Evolutionary conservation across 495 filamentous ascomycete genomes (phyloP).

Genomic region (Neurospora hispaniola): DNA sequence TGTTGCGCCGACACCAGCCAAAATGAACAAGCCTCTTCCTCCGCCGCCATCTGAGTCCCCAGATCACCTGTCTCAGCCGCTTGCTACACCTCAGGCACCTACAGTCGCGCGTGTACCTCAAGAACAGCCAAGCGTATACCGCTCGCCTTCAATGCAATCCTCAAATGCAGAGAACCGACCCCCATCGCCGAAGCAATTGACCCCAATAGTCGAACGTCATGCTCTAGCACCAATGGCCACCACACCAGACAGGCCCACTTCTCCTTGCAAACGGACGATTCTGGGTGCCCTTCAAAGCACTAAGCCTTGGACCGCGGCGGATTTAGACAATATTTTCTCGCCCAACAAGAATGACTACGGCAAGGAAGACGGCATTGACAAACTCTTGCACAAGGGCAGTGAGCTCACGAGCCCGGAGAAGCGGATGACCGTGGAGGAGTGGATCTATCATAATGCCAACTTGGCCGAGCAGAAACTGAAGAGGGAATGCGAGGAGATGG

Average conservation of each 20-base stretch:
- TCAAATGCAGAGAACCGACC: conserved; percentile 76
- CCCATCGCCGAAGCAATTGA: conserved; percentile 48
- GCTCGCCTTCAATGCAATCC: conserved; percentile 58
- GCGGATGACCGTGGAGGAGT: conserved; percentile 85
- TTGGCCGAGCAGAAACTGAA: conserved; percentile 69
- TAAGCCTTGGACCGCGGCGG: conserved; percentile 60
- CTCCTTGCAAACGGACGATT: conserved; percentile 55
- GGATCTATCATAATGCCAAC: conserved; percentile 73
- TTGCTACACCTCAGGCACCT: conserved; percentile 25
- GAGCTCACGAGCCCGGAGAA: conserved; percentile 70
- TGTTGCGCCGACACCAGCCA: conserved; percentile 6
- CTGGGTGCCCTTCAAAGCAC: conserved; percentile 47
- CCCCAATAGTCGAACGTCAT: conserved; percentile 19
- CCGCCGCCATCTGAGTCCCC: conserved; percentile 17
- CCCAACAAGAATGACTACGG: conserved; percentile 39
- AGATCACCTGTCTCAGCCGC: conserved; percentile 12
- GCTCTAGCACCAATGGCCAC: conserved; percentile 41
- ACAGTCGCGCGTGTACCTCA: conserved; percentile 21
- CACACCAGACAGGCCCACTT: conserved; percentile 42
- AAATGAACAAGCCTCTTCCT: conserved; percentile 21
- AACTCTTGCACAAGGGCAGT: conserved; percentile 36
- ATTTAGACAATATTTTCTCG: conserved; percentile 55
- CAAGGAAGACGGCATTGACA: conserved; percentile 34
- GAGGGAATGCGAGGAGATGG: conserved; percentile 68
- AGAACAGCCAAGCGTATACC: conserved; percentile 32